phyloP scores from a whole-genome alignment of 345 rosid species.

The Murraya paniculata region DNA sequence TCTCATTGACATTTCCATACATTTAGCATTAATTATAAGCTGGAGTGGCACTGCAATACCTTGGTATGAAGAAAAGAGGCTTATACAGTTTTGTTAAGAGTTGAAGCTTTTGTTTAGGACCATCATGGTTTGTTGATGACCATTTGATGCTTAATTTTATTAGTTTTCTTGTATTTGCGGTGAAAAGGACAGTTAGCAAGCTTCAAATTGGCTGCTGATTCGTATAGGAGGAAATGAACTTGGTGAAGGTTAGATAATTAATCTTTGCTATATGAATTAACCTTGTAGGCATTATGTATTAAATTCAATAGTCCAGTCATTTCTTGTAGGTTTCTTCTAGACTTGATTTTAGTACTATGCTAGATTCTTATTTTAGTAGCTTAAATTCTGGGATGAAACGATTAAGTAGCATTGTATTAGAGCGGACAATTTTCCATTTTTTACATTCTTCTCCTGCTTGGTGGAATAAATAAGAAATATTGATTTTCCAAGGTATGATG shows the following conservation, averaged over 20 bases:
- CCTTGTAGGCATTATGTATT: not conserved
- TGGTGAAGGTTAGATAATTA: not conserved
- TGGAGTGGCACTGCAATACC: not conserved
- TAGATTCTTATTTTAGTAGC: not conserved
- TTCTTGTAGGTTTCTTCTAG: not conserved
- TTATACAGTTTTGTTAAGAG: conserved; percentile 31
- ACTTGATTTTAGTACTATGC: not conserved
- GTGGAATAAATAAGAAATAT: too few relatives aligned
- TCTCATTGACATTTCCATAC: conserved; percentile 15
- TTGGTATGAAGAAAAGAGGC: conserved; percentile 5
- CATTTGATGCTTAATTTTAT: not conserved
- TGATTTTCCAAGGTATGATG: not conserved
- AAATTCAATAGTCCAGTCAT: not conserved
- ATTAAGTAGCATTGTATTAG: not conserved
- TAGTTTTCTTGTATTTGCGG: not conserved
- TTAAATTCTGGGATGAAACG: not conserved
- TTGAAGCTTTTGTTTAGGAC: conserved; percentile 14
- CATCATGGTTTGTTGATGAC: conserved; percentile 5
- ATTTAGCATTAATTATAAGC: not conserved
- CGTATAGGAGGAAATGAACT: not conserved
- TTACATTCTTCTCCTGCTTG: too few relatives aligned
- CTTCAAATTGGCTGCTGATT: not conserved
- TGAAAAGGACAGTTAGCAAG: not conserved
- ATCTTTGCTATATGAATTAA: not conserved
- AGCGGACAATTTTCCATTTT: not conserved